Evolutionary conservation across 768 basidiomycete genomes (phyloP).

Genomic region (Suillus bovinus): DNA sequence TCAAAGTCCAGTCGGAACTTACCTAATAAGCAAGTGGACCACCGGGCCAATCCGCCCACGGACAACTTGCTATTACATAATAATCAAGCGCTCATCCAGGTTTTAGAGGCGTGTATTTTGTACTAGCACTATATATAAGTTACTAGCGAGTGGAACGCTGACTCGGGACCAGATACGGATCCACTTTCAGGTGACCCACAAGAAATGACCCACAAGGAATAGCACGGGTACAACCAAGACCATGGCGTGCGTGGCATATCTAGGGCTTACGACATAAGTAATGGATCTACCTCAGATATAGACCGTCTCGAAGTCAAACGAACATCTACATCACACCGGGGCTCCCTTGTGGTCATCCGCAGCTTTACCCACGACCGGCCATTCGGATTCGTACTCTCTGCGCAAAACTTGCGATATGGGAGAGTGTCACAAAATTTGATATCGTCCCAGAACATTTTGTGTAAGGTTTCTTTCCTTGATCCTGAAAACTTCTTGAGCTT

Average conservation of each 20-base stretch:
- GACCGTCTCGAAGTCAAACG: neutral
- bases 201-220: neutral
- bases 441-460: neutral
- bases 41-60: neutral
- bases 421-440: constrained; percentile 13
- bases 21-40: constrained; percentile 1
- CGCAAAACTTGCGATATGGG: constrained; percentile 20
- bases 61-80: neutral
- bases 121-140: too few species aligned
- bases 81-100: too few species aligned
- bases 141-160: neutral
- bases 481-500: constrained; percentile 2
- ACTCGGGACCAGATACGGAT: too few species aligned
- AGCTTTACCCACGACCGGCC: neutral
- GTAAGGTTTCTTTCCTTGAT: neutral
- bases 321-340: constrained; percentile 2
- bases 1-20: neutral
- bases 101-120: too few species aligned
- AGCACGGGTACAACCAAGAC: neutral
- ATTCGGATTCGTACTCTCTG: constrained; percentile 13
- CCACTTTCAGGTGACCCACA: too few species aligned
- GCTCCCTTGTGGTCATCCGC: neutral
- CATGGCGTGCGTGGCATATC: neutral
- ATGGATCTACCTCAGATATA: neutral
- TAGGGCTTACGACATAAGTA: neutral